Percentiles rank a stretch among this genome's conserved stretches.
These are phyloP conservation scores for Rhodamnia argentea DNA, from an alignment of 345 rosid genomes.

Conservation along the genomic window DNA sequence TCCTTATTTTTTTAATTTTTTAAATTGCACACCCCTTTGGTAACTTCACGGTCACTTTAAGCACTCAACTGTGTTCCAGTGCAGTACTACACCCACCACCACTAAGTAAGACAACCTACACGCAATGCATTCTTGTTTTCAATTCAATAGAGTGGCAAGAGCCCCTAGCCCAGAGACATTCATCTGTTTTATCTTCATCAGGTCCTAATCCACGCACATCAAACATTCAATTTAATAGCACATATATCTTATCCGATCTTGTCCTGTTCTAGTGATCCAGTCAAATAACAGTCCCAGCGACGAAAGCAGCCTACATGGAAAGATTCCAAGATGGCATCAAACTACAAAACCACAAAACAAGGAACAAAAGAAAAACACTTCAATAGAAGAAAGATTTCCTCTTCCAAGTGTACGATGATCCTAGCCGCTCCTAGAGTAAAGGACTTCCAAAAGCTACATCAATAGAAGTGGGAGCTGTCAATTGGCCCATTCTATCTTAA, in stretches of 20 bases:
- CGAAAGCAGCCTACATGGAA: background rate
- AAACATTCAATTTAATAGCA: background rate
- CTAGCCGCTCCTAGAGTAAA: background rate
- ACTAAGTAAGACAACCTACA: background rate
- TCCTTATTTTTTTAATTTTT: background rate
- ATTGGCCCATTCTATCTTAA: background rate
- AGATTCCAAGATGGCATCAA: background rate
- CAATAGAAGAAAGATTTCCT: background rate
- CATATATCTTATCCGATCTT: background rate
- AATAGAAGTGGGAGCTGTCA: background rate
- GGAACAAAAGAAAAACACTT: background rate
- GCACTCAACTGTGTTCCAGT: background rate
- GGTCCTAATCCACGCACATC: background rate
- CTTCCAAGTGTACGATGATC: background rate
- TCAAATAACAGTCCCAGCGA: background rate
- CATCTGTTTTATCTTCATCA: background rate
- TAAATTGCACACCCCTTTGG: background rate
- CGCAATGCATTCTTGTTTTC: background rate
- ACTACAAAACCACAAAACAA: background rate
- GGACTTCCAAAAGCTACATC: background rate
- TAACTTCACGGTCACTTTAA: background rate
- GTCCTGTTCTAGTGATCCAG: background rate
- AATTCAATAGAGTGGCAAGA: background rate
- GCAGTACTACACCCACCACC: background rate
- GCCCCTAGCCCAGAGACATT: background rate